A percentile compares a stretch with the other conserved stretches of the same genome.
These are phyloP conservation scores for Schizopora paradoxa DNA, from an alignment of 1,284 basidiomycete genomes.

Conservation along the genomic window DNA sequence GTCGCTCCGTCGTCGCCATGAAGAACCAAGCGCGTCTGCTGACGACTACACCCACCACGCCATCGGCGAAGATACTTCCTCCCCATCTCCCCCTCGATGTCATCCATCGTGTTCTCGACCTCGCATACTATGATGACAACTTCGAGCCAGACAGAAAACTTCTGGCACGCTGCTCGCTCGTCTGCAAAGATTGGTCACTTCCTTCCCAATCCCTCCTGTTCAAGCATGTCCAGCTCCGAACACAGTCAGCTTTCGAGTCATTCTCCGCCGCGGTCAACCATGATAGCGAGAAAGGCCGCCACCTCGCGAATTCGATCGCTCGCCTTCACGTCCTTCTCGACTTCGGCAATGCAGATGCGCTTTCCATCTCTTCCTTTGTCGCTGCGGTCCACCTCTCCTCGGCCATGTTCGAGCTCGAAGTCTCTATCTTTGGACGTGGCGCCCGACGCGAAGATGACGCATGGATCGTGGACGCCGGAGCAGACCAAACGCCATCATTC, in stretches of 20 bases:
- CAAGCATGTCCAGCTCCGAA: constrained; percentile 46
- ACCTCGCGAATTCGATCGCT: constrained; percentile 47
- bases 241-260: constrained; percentile 45
- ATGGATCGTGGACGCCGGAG: constrained; percentile 36
- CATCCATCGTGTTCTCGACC: constrained; percentile 55
- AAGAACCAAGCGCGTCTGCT: too few species aligned
- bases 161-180: constrained; percentile 49
- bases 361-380: constrained; percentile 52
- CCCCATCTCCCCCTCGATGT: constrained; percentile 53
- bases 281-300: constrained; percentile 27
- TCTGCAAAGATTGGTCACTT: constrained; percentile 58
- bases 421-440: constrained; percentile 54
- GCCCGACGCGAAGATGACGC: constrained; percentile 37
- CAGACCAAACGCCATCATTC: constrained; percentile 48
- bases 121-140: constrained; percentile 39
- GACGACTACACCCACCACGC: too few species aligned
- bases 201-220: constrained; percentile 62
- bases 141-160: constrained; percentile 35
- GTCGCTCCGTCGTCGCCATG: too few species aligned
- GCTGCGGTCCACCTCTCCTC: constrained; percentile 52
- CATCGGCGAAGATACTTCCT: too few species aligned
- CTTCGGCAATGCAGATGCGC: constrained; percentile 55
- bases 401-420: constrained; percentile 47
- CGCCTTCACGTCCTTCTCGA: constrained; percentile 54
- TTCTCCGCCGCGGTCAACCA: constrained; percentile 48